Conservation (phyloP, 2,329 filamentous ascomycete genomes). For the Aspergillus bombycis region DNA sequence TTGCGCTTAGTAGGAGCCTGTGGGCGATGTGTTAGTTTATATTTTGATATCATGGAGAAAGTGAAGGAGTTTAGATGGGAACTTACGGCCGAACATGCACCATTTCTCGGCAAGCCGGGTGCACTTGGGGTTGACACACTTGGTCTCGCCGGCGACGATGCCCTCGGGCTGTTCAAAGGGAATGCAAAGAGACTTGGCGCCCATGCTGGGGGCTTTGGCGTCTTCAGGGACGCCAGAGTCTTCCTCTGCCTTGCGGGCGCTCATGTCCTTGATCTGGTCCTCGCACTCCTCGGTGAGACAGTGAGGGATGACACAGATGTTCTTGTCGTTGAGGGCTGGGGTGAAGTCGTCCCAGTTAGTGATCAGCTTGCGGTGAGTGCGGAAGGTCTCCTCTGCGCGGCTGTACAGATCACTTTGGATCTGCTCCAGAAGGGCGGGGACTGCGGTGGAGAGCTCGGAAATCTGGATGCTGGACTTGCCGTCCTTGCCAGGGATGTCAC, state of each 20-base stretch:
- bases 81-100: constrained; percentile 85
- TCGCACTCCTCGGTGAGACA: constrained; percentile 85
- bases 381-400: constrained; percentile 77
- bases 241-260: constrained; percentile 68
- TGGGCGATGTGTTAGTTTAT: constrained; percentile 9
- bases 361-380: constrained; percentile 77
- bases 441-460: constrained; percentile 69
- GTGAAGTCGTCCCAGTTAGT: constrained; percentile 90
- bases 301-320: constrained; percentile 88
- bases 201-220: constrained; percentile 73
- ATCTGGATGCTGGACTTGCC: constrained; percentile 82
- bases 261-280: constrained; percentile 92
- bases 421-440: constrained; percentile 81
- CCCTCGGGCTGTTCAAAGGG: constrained; percentile 85
- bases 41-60: neutral
- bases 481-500: constrained; percentile 68
- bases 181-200: constrained; percentile 76
- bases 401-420: constrained; percentile 83
- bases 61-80: neutral
- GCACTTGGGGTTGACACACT: constrained; percentile 91
- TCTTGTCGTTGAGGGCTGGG: constrained; percentile 86
- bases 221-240: constrained; percentile 71
- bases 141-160: constrained; percentile 77
- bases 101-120: constrained; percentile 75
- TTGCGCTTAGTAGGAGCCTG: constrained; percentile 34